A percentile compares a stretch with the other conserved stretches of the same genome.
phyloP scores from a whole-genome alignment of 768 basidiomycete genomes.

The Tylopilus subfusipes region DNA sequence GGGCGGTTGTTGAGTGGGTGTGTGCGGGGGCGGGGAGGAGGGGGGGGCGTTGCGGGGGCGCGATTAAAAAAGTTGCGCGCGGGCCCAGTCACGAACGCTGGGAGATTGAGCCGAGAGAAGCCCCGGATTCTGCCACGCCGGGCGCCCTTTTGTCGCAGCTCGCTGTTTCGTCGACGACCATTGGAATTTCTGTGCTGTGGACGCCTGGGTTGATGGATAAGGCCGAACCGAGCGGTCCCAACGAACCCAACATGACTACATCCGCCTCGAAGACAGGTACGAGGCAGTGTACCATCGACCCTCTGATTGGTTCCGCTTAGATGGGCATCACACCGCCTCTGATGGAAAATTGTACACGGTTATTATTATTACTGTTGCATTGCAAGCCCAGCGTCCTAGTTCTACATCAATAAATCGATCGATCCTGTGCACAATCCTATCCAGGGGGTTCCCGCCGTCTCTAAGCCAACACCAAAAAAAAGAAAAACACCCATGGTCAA shows the following conservation, averaged over 20 bases:
- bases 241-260: constrained; percentile 15
- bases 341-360: constrained; percentile 6
- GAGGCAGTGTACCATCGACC: constrained; percentile 29
- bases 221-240: neutral
- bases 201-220: constrained; percentile 1
- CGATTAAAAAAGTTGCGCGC: constrained; percentile 10
- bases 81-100: constrained; percentile 13
- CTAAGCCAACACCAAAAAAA: neutral
- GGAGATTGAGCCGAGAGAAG: constrained; percentile 31
- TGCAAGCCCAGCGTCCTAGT: too few species aligned
- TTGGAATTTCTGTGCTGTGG: neutral
- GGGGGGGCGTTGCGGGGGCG: constrained; percentile 12
- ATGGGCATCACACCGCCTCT: neutral
- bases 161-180: neutral
- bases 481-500: constrained; percentile 10
- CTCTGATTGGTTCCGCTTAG: constrained; percentile 24
- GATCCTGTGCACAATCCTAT: neutral
- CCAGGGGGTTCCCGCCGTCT: neutral
- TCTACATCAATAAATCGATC: neutral
- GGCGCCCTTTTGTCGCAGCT: constrained; percentile 19
- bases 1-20: neutral
- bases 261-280: constrained; percentile 9
- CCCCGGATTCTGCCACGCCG: constrained; percentile 33
- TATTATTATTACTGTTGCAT: constrained; percentile 14
- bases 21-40: neutral